Conservation (phyloP, 495 filamentous ascomycete species). For the Penicillium salamii region DNA sequence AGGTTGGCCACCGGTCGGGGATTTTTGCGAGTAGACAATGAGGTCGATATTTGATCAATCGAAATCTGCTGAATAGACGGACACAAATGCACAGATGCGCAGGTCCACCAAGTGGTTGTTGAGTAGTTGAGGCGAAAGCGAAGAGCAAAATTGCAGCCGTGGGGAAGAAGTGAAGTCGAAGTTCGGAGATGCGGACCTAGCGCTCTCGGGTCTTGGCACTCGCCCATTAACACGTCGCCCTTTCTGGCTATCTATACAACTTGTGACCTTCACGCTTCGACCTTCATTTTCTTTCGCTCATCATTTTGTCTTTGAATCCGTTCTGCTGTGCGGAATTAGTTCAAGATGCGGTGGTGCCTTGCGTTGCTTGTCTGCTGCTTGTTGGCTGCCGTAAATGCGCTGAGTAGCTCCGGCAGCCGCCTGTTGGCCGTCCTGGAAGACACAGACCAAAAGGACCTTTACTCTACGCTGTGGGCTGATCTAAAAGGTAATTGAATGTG, state of each 20-base stretch:
- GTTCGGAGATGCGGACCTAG: constrained; percentile 38
- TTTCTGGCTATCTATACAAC: constrained; percentile 30
- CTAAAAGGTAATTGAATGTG: constrained; percentile 62
- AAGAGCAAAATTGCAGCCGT: constrained; percentile 20
- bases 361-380: constrained; percentile 65
- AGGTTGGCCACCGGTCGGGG: constrained; percentile 13
- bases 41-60: constrained; percentile 1
- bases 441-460: constrained; percentile 68
- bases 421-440: constrained; percentile 88
- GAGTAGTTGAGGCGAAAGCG: constrained; percentile 7
- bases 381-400: constrained; percentile 63
- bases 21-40: constrained; percentile 9
- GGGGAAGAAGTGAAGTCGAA: constrained; percentile 29
- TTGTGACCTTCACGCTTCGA: constrained; percentile 18
- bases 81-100: neutral
- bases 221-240: constrained; percentile 51
- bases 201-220: constrained; percentile 39
- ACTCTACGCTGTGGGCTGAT: constrained; percentile 79
- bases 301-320: constrained; percentile 17
- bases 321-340: constrained; percentile 42
- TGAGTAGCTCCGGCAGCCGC: constrained; percentile 77
- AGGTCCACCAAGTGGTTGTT: constrained; percentile 9
- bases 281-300: constrained; percentile 14
- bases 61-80: constrained; percentile 3
- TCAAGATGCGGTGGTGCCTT: constrained; percentile 72